These are phyloP conservation scores for Lachnellula arida DNA, from an alignment of 2,329 filamentous ascomycete species.

Conservation along the genomic window DNA sequence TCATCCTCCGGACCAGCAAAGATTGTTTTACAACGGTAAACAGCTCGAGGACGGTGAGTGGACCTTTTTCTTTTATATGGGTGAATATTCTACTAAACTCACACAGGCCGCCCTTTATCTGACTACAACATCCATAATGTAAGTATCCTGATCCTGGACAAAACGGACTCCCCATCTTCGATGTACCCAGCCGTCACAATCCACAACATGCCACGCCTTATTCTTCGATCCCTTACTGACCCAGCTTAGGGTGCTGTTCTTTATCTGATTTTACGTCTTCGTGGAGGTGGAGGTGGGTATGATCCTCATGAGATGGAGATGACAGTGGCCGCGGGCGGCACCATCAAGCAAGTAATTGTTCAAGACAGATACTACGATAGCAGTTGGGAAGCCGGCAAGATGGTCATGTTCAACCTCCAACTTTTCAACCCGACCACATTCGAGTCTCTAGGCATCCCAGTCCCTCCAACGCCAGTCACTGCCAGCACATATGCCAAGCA, in stretches of 20 bases:
- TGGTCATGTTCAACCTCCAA: slow-evolving; percentile 36
- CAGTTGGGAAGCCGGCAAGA: slow-evolving; percentile 31
- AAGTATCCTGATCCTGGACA: too few relatives aligned
- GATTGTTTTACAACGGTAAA: slow-evolving; percentile 95
- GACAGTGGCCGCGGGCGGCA: slow-evolving; percentile 35
- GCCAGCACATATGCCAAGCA: slow-evolving; percentile 31
- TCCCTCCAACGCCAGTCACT: slow-evolving; percentile 35
- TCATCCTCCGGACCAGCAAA: slow-evolving; percentile 92
- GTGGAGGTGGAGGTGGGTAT: not conserved
- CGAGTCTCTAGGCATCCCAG: slow-evolving; percentile 32
- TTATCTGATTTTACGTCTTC: not conserved
- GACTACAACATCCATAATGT: not conserved
- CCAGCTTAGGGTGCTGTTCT: not conserved
- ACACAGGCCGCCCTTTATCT: not conserved
- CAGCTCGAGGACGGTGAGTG: slow-evolving; percentile 79
- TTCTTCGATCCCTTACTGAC: not conserved
- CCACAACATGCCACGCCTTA: not conserved
- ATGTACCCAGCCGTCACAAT: too few relatives aligned
- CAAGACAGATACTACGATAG: slow-evolving; percentile 25
- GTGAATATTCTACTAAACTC: not conserved
- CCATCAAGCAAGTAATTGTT: slow-evolving; percentile 38
- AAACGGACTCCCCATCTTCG: too few relatives aligned
- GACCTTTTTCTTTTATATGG: not conserved
- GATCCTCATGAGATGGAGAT: not conserved
- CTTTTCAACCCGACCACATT: slow-evolving; percentile 37